Base-by-base conservation (phyloP, 148 eudicot species). In the Suaeda aralocaspica region DNA sequence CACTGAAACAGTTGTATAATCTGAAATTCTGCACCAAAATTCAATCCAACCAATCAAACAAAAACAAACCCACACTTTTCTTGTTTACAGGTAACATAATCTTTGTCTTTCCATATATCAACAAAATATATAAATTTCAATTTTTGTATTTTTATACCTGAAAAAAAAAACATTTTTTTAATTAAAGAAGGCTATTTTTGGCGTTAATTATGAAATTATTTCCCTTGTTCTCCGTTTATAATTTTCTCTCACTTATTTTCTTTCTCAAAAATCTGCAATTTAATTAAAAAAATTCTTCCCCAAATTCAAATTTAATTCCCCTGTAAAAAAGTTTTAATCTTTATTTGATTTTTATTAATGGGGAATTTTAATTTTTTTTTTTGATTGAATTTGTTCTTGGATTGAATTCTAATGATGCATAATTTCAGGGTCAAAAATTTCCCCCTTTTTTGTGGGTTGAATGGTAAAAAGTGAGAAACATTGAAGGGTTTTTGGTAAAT, bases 181-280 rank as follows among this genome's bases (percentile, higher is more conserved):
- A n/a, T n/a, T n/a, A n/a, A n/a, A n/a, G n/a, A n/a, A 36, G 8
- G 4, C 41, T 36, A 36, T 36, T 36, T 36, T 36, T 36, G 41
- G 41, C 41, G 8, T 36, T 36, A 4, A 36, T 36, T 3, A 36
- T 67, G 53, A 75, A 58, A 75, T 62, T 63, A 33, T 69, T 69
- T 18, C 36, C 59, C 69, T 11, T 63, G 24, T 70, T 61, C 51
- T 61, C 16, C 64, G 52, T 1, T 52, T 31, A 24, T 34, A 36
- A 21, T 26, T 52, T 55, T 69, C 33, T 53, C 55, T 68, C 55
- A 48, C 44, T 58, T 52, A 30, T 44, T 22, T 10, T 61, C 70
- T 41, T 44, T 22, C 4, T 61, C 70, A 36, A 36, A n/a, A 36
- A 4, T 36, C 41, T 36, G 4, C 8, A 36, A 36, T 36, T 36